Evolutionary conservation across 1,284 basidiomycete genomes (phyloP), one percentile per base, ranked within the genome.

Genomic region (Ceratobasidium sp.): DNA sequence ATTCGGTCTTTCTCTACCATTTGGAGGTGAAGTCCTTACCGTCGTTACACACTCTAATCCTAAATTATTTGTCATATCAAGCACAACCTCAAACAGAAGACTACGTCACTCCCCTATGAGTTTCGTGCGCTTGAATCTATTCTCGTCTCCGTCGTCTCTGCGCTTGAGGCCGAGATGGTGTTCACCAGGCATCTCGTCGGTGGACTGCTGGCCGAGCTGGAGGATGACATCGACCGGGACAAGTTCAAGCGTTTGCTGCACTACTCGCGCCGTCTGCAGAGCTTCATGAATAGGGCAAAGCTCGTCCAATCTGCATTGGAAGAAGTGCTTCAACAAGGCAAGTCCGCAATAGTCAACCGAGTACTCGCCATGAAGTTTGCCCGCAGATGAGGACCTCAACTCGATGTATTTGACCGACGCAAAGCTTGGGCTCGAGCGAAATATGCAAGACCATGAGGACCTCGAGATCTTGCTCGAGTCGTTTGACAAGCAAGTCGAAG

Each of bases 401-500:
- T 92, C 92, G 0, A 96, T 97, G 94, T 96, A 97, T 82, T 87
- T 98, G 63, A 93, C 89, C 0, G 93, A 94, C 80, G 92, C 92
- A 81, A 88, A 88, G 77, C 88, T 88, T 34, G 86, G 87, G 13
- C 78, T 84, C 0, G 82, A 84, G 13, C 86, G 92, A 27, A 84
- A 86, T 22, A 79, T 86, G 59, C 85, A 91, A 78, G 96, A 98
- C 80, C 96, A 98, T 80, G 93, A 96, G 77, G 96, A 98, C 78
- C 85, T 98, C 0, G 97, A 99, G 81, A 87, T 98, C 6, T 84
- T 99, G 5, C 84, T 99, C 6, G 97, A 99, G 81, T 93, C 92
- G 11, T 98, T 98, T 81, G 88, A 92, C 29, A 98, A 98, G 81
- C 97, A 98, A 81, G 94, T 96, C 0, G 96, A 98, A 81, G 96